These are phyloP conservation scores for Grammothele lineata DNA, from an alignment of 768 basidiomycete genomes.

Conservation along the genomic window DNA sequence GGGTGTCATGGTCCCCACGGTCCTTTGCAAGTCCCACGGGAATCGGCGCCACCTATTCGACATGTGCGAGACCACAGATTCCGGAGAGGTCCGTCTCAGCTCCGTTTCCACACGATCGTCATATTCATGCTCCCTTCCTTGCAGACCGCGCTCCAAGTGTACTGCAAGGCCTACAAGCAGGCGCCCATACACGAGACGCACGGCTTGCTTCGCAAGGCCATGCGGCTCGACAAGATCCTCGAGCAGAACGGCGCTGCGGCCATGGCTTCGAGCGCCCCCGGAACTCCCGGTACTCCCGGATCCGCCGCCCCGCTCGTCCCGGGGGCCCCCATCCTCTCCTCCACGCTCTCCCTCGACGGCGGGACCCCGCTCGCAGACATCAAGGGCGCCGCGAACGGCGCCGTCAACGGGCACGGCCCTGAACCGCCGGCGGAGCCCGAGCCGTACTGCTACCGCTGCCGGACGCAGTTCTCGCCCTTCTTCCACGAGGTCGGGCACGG, in stretches of 20 bases:
- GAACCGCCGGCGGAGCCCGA: constrained; percentile 20
- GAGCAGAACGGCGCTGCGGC: constrained; percentile 27
- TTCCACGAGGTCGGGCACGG: constrained; percentile 52
- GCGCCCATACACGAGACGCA: constrained; percentile 69
- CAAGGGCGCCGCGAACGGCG: neutral
- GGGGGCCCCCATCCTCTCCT: constrained; percentile 1
- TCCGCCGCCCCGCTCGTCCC: neutral
- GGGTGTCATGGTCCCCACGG: constrained; percentile 73
- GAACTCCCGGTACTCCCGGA: too few species aligned
- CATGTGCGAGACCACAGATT: constrained; percentile 83
- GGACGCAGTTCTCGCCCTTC: constrained; percentile 68
- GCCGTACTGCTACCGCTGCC: constrained; percentile 53
- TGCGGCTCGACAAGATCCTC: constrained; percentile 72
- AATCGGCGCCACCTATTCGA: constrained; percentile 72
- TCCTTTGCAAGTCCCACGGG: constrained; percentile 75
- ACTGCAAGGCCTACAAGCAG: constrained; percentile 81
- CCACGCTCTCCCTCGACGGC: constrained; percentile 6
- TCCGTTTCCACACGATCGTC: neutral
- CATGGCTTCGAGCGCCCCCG: neutral
- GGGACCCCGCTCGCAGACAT: neutral
- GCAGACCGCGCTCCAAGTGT: constrained; percentile 88
- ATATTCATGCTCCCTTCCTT: neutral
- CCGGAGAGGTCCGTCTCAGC: constrained; percentile 61
- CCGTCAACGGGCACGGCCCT: neutral
- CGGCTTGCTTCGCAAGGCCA: constrained; percentile 84